phyloP scores from a whole-genome alignment of 106 monocot species.

The Platanthera guangdongensis region DNA sequence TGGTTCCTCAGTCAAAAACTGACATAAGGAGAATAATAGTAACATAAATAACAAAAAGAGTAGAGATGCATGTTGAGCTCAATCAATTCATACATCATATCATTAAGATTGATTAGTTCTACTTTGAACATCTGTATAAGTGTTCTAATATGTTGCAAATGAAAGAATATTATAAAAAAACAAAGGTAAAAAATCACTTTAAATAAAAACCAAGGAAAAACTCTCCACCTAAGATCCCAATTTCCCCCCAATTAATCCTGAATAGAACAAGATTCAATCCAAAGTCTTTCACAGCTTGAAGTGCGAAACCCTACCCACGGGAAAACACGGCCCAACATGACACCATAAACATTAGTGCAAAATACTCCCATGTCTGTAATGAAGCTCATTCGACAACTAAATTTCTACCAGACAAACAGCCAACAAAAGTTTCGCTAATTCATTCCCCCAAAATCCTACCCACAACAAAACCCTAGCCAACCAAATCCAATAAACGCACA shows the following conservation, averaged over 20 bases:
- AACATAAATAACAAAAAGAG: background rate
- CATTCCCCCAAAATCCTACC: background rate
- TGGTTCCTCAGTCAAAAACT: too few species aligned
- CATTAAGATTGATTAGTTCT: background rate
- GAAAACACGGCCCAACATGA: background rate
- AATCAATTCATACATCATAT: background rate
- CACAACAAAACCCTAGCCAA: background rate
- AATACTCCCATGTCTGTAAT: background rate
- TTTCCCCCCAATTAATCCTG: background rate
- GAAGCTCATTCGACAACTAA: background rate
- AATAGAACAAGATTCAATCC: background rate
- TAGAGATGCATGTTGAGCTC: background rate
- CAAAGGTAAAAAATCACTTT: background rate
- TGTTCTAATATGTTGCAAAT: background rate
- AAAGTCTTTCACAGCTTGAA: background rate
- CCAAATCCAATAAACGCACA: background rate
- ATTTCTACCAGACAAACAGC: background rate
- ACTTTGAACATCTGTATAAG: background rate
- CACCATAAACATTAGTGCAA: background rate
- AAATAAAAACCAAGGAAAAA: background rate
- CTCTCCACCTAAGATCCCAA: background rate
- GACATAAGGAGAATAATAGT: background rate
- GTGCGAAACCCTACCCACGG: too few species aligned
- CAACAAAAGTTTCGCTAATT: background rate
- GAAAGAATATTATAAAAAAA: background rate